phyloP scores from a whole-genome alignment of 2,329 filamentous ascomycete genomes.

The Pseudogymnoascus verrucosus region DNA sequence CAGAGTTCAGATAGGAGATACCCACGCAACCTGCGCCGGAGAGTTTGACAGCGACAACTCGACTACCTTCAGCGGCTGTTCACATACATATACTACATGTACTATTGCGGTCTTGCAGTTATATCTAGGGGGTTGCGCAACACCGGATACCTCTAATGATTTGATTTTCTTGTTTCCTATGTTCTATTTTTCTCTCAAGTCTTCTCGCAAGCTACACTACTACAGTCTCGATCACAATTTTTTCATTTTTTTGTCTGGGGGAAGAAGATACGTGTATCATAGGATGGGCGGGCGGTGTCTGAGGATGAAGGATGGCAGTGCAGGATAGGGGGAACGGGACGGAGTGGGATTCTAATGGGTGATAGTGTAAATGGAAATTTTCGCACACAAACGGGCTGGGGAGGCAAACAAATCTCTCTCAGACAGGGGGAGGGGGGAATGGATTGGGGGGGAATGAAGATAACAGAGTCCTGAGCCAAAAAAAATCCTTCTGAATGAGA shows the following conservation, averaged over 20 bases:
- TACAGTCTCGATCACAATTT: not conserved
- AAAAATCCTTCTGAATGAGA: not conserved
- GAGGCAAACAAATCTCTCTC: not conserved
- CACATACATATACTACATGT: not conserved
- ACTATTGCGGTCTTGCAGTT: not conserved
- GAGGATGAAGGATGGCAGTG: not conserved
- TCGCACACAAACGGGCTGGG: not conserved
- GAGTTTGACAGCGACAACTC: not conserved
- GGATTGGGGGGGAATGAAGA: not conserved
- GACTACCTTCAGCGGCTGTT: not conserved
- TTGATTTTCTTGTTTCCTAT: not conserved
- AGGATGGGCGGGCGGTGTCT: not conserved
- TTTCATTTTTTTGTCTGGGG: not conserved
- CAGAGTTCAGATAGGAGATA: not conserved
- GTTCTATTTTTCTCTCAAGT: not conserved
- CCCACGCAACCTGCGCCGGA: not conserved
- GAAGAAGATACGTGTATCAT: slow-evolving; percentile 1
- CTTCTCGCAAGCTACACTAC: not conserved
- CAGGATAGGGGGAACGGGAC: not conserved
- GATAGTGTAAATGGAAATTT: not conserved
- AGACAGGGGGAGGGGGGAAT: not conserved
- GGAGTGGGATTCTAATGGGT: slow-evolving; percentile 3
- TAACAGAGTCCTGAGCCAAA: not conserved
- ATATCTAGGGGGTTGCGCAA: not conserved
- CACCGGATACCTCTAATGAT: slow-evolving; percentile 7